Base-by-base conservation (phyloP, 2,329 filamentous ascomycete genomes). In the Colletotrichum scovillei region DNA sequence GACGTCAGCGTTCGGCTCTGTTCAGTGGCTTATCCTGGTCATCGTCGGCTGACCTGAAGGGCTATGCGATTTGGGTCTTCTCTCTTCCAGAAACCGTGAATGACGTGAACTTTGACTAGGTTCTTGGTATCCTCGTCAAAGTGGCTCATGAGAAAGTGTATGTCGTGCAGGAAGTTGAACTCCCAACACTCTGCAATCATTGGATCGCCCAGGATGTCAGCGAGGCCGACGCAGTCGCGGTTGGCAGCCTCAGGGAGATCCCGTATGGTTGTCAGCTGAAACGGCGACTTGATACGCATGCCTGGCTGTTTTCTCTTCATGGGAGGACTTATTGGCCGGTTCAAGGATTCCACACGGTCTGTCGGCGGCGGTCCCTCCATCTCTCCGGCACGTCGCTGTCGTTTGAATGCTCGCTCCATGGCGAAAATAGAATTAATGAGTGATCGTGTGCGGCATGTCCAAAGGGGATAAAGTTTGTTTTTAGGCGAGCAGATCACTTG, bases 181-280 rank as follows among this genome's bases (percentile, higher is more conserved):
- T 92, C 87, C 92, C 92, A 94, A 75, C 89, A 90, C 78, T 93
- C 90, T 52, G 88, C 88, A 67, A 97, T 94, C 74, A 95, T 85
- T 0, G 93, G 93, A 79, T 95, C 91, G 0, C 93, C 90, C 1
- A 97, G 86, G 6, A 97, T 86, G 71, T 94, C 92, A 5, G 84
- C 83, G 11, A 97, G 84, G 1, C 86, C 87, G 42, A 96, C 82
- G 0, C 93, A 86, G 79, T 93, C 93, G 28, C 85, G 82, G 82
- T 97, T 97, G 74, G 83, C 82, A 1, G 83, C 80, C 1, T 85
- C 80, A 1, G 90, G 85, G 0, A 95, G 84, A 76, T 93, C 92
- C 32, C 85, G 86, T 67, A 97, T 92, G 72, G 86, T 88, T 0
- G 93, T 95, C 16, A 97, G 88, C 70, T 91, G 90, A 76, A 95